Conservation (phyloP, 257 asterid species). For the Paulownia fortunei region DNA sequence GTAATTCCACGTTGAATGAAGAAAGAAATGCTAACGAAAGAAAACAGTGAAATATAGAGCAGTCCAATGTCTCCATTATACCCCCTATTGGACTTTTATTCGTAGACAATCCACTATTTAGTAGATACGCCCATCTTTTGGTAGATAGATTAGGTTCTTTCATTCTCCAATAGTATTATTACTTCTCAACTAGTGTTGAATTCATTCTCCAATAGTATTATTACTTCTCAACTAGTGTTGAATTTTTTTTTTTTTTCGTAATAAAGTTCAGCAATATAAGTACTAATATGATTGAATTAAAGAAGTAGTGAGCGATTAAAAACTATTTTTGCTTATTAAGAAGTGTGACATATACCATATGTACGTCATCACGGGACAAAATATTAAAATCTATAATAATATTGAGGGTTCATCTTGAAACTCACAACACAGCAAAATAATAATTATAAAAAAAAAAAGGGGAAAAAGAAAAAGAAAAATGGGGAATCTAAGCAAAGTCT, state of each 20-base stretch:
- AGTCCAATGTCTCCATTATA: neutral
- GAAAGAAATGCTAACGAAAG: neutral
- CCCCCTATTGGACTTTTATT: neutral
- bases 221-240: neutral
- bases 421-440: neutral
- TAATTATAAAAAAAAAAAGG: no score
- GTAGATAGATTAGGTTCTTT: neutral
- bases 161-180: neutral
- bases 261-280: no score
- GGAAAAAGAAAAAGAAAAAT: neutral
- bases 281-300: no score
- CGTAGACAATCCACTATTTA: neutral
- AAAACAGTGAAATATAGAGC: neutral
- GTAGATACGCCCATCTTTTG: neutral
- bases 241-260: no score
- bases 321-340: no score
- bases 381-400: neutral
- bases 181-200: neutral
- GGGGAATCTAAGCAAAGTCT: neutral
- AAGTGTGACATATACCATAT: neutral
- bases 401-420: neutral
- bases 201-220: neutral
- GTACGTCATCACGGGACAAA: no score
- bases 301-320: no score
- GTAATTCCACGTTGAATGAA: neutral